phyloP scores from a whole-genome alignment of 768 basidiomycete species.

The Termitomyces sp. region DNA sequence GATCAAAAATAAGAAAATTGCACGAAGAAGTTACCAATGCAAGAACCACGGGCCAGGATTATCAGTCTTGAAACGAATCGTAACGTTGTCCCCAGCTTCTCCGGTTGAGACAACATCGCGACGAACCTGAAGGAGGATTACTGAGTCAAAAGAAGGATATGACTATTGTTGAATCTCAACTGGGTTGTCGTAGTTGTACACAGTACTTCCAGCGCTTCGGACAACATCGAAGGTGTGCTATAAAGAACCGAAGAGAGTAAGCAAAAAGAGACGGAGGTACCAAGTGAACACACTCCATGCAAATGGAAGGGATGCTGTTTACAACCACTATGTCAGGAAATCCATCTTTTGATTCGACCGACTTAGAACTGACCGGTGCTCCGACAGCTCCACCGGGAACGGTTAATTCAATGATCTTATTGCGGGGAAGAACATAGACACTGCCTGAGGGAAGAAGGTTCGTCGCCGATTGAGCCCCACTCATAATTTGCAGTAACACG shows the following conservation, averaged over 20 bases:
- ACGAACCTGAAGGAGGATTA: neutral
- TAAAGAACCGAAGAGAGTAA: too few species aligned
- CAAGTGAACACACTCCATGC: constrained; percentile 15
- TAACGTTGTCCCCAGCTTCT: constrained; percentile 19
- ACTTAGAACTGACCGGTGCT: constrained; percentile 22
- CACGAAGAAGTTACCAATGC: neutral
- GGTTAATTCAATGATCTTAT: constrained; percentile 43
- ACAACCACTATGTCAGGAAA: constrained; percentile 2
- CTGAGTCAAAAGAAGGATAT: neutral
- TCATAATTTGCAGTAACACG: constrained; percentile 1
- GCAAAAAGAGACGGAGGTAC: neutral
- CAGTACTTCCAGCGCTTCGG: constrained; percentile 24
- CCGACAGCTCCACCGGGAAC: constrained; percentile 30
- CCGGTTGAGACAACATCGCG: constrained; percentile 20
- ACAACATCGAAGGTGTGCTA: constrained; percentile 37
- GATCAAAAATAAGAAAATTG: neutral
- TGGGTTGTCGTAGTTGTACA: constrained; percentile 44
- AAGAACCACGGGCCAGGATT: constrained; percentile 30
- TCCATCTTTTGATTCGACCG: neutral
- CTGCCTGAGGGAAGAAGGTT: constrained; percentile 34
- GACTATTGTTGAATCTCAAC: constrained; percentile 8
- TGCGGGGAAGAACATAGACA: constrained; percentile 38
- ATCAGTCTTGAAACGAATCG: constrained; percentile 38
- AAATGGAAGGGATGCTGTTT: constrained; percentile 24
- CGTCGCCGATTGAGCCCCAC: neutral